These are phyloP conservation scores for Sugiyamaella lignohabitans DNA, from an alignment of 805 yeast genomes.

Conservation along the genomic window DNA sequence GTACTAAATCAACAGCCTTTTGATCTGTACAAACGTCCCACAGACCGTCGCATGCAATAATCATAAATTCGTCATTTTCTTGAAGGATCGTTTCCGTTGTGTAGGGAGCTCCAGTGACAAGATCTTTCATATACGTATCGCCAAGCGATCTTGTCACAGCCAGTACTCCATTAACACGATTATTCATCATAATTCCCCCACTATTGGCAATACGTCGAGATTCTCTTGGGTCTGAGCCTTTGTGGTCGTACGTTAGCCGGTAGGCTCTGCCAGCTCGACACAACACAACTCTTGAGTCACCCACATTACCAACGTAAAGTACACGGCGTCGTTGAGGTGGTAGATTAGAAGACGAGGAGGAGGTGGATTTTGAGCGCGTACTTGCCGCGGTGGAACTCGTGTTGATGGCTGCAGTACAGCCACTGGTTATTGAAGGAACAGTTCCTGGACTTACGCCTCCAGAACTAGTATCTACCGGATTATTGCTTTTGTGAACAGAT, in stretches of 20 bases:
- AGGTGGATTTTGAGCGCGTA: neutral
- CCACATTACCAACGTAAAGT: conserved; percentile 91
- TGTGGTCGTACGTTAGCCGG: conserved; percentile 86
- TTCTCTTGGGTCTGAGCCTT: conserved; percentile 78
- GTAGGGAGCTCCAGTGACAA: conserved; percentile 85
- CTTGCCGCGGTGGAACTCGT: neutral
- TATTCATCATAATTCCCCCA: conserved; percentile 86
- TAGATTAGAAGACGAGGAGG: neutral
- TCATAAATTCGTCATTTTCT: conserved; percentile 64
- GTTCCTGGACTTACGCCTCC: neutral
- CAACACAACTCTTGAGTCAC: conserved; percentile 82
- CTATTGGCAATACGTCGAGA: conserved; percentile 62
- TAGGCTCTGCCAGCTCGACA: conserved; percentile 68
- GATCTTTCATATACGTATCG: conserved; percentile 83
- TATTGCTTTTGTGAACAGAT: too few relatives aligned
- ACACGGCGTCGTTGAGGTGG: conserved; percentile 43
- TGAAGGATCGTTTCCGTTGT: conserved; percentile 80
- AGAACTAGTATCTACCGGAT: too few relatives aligned
- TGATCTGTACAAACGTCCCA: conserved; percentile 93
- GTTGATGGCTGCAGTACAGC: neutral
- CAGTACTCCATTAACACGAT: conserved; percentile 89
- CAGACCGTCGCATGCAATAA: conserved; percentile 91
- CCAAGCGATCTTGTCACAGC: conserved; percentile 94
- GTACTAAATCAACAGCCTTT: conserved; percentile 69
- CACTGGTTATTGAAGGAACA: neutral